Evolutionary conservation across 495 filamentous ascomycete genomes (phyloP).

Genomic region (Xylaria sp.): DNA sequence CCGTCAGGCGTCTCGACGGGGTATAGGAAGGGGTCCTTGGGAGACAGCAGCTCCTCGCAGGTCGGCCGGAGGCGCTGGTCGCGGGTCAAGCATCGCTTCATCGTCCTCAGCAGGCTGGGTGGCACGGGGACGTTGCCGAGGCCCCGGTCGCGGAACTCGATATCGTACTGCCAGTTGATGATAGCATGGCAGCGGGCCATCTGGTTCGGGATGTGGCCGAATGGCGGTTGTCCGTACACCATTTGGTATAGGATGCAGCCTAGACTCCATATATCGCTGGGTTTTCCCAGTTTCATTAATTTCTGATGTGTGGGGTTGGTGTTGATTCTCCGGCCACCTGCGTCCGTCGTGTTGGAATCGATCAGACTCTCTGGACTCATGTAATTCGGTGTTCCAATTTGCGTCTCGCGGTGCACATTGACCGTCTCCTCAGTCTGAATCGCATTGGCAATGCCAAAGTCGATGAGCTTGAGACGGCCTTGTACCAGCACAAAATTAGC

Average conservation of each 20-base stretch:
- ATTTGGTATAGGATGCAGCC: slow-evolving; percentile 98
- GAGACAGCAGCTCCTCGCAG: slow-evolving; percentile 73
- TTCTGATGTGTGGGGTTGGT: slow-evolving; percentile 61
- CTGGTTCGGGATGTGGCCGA: slow-evolving; percentile 87
- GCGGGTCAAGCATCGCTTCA: slow-evolving; percentile 81
- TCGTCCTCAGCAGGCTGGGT: slow-evolving; percentile 69
- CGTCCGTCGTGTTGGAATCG: slow-evolving; percentile 75
- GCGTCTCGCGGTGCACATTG: slow-evolving; percentile 94
- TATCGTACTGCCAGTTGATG: slow-evolving; percentile 81
- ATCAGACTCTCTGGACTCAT: slow-evolving; percentile 95
- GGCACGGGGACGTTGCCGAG: slow-evolving; percentile 78
- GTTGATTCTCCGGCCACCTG: slow-evolving; percentile 47
- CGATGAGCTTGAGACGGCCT: slow-evolving; percentile 84
- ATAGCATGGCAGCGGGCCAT: slow-evolving; percentile 80
- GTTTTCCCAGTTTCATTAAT: slow-evolving; percentile 94
- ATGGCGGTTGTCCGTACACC: slow-evolving; percentile 91
- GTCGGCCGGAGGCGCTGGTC: slow-evolving; percentile 80
- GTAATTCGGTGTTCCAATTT: slow-evolving; percentile 96
- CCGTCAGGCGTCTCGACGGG: slow-evolving; percentile 68
- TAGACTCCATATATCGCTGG: slow-evolving; percentile 93
- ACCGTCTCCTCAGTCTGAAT: slow-evolving; percentile 93
- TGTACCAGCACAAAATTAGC: slow-evolving; percentile 92
- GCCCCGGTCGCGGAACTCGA: slow-evolving; percentile 80
- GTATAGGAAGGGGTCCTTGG: slow-evolving; percentile 80
- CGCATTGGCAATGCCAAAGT: slow-evolving; percentile 97